A percentile compares a stretch with the other conserved stretches of the same genome.
Evolutionary conservation across 495 filamentous ascomycete species (phyloP).

Genomic region (Daldinia vernicosa): DNA sequence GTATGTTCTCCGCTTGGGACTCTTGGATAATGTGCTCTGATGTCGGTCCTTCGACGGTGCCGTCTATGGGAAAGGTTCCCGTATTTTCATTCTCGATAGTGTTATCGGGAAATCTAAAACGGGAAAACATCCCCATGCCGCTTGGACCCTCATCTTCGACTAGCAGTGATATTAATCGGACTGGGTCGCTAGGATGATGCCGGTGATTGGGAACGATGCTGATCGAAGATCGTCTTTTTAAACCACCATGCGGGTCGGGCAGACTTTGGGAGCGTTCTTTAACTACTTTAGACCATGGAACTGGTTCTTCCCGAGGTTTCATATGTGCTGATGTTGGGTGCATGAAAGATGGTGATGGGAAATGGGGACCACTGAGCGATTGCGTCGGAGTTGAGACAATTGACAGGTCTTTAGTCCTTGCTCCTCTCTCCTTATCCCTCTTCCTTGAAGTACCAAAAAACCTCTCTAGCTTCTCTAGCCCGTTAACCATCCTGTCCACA

Average conservation of each 20-base stretch:
- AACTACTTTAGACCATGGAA: conserved; percentile 25
- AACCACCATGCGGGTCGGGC: conserved; percentile 45
- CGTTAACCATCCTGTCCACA: conserved; percentile 39
- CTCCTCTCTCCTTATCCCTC: conserved; percentile 28
- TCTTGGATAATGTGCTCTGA: not conserved
- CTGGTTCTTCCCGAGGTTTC: conserved; percentile 54
- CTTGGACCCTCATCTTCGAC: conserved; percentile 2
- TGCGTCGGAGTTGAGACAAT: conserved; percentile 8
- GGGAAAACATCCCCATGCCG: conserved; percentile 17
- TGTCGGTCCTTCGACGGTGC: not conserved
- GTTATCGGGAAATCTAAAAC: conserved; percentile 39
- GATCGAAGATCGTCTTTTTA: conserved; percentile 39
- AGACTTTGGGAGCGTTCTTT: conserved; percentile 52
- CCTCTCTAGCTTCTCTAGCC: conserved; percentile 42
- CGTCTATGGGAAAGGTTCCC: not conserved
- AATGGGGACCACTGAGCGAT: conserved; percentile 34
- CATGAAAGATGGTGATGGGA: conserved; percentile 59
- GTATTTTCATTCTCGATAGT: conserved; percentile 11
- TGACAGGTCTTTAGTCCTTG: conserved; percentile 23
- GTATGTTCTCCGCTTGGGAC: conserved; percentile 17
- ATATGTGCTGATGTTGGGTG: conserved; percentile 57
- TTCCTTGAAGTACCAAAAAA: conserved; percentile 41
- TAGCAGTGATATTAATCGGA: conserved; percentile 11
- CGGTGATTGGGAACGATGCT: conserved; percentile 23
- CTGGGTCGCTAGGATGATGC: conserved; percentile 25